phyloP scores from a whole-genome alignment of 2,329 filamentous ascomycete genomes.

The Stemphylium lycopersici region DNA sequence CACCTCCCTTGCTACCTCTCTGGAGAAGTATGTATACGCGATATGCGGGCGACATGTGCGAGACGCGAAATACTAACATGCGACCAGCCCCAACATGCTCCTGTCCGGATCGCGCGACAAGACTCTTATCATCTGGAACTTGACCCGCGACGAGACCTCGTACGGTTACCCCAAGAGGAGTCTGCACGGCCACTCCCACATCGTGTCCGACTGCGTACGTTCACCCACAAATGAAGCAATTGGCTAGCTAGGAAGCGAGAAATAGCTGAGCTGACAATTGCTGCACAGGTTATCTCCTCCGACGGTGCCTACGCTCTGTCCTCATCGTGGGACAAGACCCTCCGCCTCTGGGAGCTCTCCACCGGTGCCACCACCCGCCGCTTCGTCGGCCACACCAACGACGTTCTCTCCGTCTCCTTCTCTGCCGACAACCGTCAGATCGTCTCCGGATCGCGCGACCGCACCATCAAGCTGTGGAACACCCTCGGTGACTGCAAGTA shows the following conservation, averaged over 20 bases:
- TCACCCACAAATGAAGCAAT: conserved; percentile 30
- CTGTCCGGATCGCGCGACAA: conserved; percentile 97
- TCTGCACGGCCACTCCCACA: conserved; percentile 98
- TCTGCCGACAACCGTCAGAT: conserved; percentile 99
- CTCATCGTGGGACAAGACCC: conserved; percentile 99
- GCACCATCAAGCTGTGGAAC: conserved; percentile 99
- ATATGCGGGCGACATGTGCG: conserved; percentile 2
- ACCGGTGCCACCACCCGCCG: conserved; percentile 96
- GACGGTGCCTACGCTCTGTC: conserved; percentile 99
- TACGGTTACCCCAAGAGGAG: conserved; percentile 99
- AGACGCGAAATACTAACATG: conserved; percentile 41
- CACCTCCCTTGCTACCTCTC: conserved; percentile 95
- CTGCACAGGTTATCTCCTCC: conserved; percentile 89
- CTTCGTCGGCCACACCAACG: conserved; percentile 99
- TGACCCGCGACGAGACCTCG: conserved; percentile 96
- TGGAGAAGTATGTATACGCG: conserved; percentile 77
- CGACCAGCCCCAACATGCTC: conserved; percentile 93
- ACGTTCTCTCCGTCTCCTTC: conserved; percentile 99
- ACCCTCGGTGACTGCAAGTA: conserved; percentile 99
- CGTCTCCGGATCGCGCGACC: conserved; percentile 97
- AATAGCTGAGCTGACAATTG: conserved; percentile 40
- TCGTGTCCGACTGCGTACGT: conserved; percentile 99
- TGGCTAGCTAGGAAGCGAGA: conserved; percentile 31
- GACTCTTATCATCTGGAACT: conserved; percentile 99
- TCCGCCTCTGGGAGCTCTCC: conserved; percentile 98